Evolutionary conservation across 2,329 filamentous ascomycete genomes (phyloP).

Genomic region (Aspergillus nomiae): DNA sequence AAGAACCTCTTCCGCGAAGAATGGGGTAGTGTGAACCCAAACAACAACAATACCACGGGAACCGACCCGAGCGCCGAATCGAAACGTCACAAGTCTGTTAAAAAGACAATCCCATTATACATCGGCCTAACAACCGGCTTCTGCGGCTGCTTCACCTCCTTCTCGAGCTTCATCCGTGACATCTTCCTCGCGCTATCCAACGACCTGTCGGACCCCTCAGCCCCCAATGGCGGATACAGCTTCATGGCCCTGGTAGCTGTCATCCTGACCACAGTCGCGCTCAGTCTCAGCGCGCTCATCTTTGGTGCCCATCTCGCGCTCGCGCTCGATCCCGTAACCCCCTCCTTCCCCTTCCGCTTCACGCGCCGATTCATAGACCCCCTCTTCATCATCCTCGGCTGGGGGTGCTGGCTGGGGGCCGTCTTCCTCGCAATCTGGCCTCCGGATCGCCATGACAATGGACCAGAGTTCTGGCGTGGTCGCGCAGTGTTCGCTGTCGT

Average conservation of each 20-base stretch:
- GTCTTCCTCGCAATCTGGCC: constrained; percentile 72
- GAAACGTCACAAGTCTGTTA: constrained; percentile 63
- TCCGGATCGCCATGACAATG: constrained; percentile 53
- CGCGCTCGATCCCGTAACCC: constrained; percentile 59
- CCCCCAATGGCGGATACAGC: constrained; percentile 70
- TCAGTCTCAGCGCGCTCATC: constrained; percentile 70
- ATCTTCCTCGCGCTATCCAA: constrained; percentile 79
- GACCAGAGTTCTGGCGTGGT: constrained; percentile 69
- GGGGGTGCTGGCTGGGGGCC: constrained; percentile 76
- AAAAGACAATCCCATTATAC: constrained; percentile 87
- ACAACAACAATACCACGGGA: constrained; percentile 29
- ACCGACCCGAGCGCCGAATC: constrained; percentile 28
- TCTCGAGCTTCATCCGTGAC: constrained; percentile 83
- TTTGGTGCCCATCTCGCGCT: constrained; percentile 75
- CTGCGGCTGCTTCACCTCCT: constrained; percentile 87
- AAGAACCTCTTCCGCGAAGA: constrained; percentile 71
- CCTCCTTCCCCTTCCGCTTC: constrained; percentile 60
- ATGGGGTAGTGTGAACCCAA: constrained; percentile 50
- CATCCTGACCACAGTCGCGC: constrained; percentile 68
- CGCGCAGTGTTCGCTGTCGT: constrained; percentile 73
- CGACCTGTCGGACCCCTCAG: constrained; percentile 60
- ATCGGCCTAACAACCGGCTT: constrained; percentile 84
- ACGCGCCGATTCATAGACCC: constrained; percentile 66
- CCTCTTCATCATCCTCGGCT: constrained; percentile 64
- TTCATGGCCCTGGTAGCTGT: constrained; percentile 80